These are phyloP conservation scores for Coelastrella sp. DNA, from an alignment of 139 green algal species.

Conservation along the genomic window DNA sequence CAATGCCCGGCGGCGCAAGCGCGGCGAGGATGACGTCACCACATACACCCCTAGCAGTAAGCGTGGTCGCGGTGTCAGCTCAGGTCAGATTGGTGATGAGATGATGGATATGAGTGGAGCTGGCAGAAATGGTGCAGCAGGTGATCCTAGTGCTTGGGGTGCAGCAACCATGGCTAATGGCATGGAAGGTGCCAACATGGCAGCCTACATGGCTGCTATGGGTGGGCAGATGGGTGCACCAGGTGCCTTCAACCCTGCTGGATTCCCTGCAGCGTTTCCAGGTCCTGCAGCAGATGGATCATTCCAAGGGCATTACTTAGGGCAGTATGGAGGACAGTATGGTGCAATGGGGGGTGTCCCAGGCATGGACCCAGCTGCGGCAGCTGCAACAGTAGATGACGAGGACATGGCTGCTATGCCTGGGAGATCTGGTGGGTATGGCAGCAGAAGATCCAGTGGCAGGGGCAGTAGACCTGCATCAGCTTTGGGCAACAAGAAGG, in stretches of 20 bases:
- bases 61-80: background rate
- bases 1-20: conserved; percentile 48
- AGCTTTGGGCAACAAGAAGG: background rate
- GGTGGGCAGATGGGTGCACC: background rate
- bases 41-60: conserved; percentile 14
- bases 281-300: background rate
- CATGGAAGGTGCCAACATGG: background rate
- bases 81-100: conserved; percentile 22
- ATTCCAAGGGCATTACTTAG: background rate
- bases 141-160: background rate
- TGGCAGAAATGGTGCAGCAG: background rate
- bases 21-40: conserved; percentile 24
- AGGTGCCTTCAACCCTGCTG: background rate
- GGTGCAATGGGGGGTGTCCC: background rate
- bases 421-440: background rate
- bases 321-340: conserved; percentile 8
- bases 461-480: conserved; percentile 1
- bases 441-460: conserved; percentile 1
- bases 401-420: background rate
- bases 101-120: background rate
- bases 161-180: background rate
- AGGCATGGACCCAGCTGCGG: background rate
- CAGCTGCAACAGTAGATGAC: conserved; percentile 1
- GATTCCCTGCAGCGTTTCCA: background rate
- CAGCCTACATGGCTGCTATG: conserved; percentile 33